Conservation (phyloP, 2,329 filamentous ascomycete species). For the Clonostachys chloroleuca region DNA sequence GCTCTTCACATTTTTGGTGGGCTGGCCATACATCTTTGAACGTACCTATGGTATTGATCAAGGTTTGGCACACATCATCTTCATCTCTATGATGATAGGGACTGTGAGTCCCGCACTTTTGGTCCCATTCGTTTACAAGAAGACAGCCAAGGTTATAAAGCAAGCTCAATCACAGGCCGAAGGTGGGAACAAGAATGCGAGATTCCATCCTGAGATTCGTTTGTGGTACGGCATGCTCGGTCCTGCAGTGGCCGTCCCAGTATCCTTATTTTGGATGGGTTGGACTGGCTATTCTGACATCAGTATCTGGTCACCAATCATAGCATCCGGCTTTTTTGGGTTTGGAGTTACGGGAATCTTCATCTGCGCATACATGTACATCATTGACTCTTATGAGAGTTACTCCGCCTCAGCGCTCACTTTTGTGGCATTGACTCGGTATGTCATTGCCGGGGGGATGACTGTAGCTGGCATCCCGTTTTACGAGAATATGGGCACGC, state of each 20-base stretch:
- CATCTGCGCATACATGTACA: constrained; percentile 25
- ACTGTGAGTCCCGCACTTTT: constrained; percentile 23
- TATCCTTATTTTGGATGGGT: constrained; percentile 45
- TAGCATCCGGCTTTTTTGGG: constrained; percentile 35
- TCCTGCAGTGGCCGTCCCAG: constrained; percentile 30
- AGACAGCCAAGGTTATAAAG: constrained; percentile 9
- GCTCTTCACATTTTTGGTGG: constrained; percentile 47
- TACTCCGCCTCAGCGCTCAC: constrained; percentile 24
- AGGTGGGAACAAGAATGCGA: constrained; percentile 2
- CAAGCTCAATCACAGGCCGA: too few relatives aligned
- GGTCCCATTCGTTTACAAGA: constrained; percentile 23
- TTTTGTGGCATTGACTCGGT: constrained; percentile 20
- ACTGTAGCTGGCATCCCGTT: constrained; percentile 25
- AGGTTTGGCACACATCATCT: constrained; percentile 35
- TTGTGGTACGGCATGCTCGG: constrained; percentile 37
- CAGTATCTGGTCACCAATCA: constrained; percentile 37
- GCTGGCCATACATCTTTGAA: constrained; percentile 44
- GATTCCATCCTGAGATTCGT: constrained; percentile 27
- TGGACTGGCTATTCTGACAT: constrained; percentile 36
- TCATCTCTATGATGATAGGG: constrained; percentile 36
- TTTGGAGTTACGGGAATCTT: constrained; percentile 37
- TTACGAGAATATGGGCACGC: constrained; percentile 22
- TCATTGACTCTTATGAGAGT: constrained; percentile 25
- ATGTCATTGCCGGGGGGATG: constrained; percentile 23
- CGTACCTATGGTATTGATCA: constrained; percentile 31